Base-by-base conservation (phyloP, 225 moss, liverwort and hornwort species). In the Lunularia cruciata region DNA sequence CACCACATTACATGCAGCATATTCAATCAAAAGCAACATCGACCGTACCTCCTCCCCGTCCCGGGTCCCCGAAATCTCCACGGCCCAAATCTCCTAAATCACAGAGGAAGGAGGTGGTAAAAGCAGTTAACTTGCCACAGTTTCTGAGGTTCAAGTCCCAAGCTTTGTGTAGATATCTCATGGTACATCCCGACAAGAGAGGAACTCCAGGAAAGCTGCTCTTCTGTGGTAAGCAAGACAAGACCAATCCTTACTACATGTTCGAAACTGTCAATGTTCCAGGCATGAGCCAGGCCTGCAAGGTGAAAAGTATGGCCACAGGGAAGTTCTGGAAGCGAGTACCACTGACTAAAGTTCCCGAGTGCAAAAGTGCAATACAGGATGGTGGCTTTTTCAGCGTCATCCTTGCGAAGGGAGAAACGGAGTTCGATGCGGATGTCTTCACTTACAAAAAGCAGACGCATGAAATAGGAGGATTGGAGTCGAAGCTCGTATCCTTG, bases 271-370 rank as follows among this genome's bases (percentile, higher is more conserved):
- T 77, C 8, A 74, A 77, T 40, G 74, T 77, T 20, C 28, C 81
- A 0, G 69, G 56, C 15, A 63, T 72, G 32, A 58, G 13, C 1
- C 70, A 71, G 60, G 70, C 42, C 20, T 77, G 74, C 31, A 82
- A 82, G 45, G 73, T 82, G 33, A 82, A 82, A 48, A 53, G 73
- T 9, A 57, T 74, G 38, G 22, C 56, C 39, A 82, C 60, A 0
- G 74, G 74, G 3, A 82, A 82, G 62, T 82, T 77, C 56, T 82
- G 74, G 81, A 82, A 82, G 45, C 74, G 77, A 14, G 70, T 82
- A 6, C 69, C 73, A 15, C 59, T 77, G 47, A 63, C 60, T 6
- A 82, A 82, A 34, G 77, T 82, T 18, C 71, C 77, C 8, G 64
- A 82, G 65, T 82, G 81, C 63, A 77, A 58, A 47, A 77, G 71